Conservation (phyloP, 2,329 filamentous ascomycete species). For the Curvularia spicifera region DNA sequence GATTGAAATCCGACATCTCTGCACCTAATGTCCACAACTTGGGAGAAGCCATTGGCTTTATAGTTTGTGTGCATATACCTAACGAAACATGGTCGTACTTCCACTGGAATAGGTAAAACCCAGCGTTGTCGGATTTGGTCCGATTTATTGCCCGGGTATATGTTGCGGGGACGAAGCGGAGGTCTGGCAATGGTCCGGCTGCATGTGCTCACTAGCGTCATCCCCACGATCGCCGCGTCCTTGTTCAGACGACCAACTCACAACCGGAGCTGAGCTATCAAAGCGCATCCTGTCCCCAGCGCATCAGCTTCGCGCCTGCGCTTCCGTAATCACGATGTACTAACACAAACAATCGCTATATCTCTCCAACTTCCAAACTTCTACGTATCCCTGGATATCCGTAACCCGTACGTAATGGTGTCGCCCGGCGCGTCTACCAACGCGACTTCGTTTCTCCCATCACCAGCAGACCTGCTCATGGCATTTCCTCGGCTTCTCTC, state of each 20-base stretch:
- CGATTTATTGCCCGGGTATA: background rate
- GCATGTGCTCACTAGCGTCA: conserved; percentile 15
- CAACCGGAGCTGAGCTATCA: conserved; percentile 3
- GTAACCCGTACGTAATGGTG: conserved; percentile 30
- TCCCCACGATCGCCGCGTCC: conserved; percentile 11
- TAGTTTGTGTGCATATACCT: background rate
- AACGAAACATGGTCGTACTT: background rate
- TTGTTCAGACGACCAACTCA: conserved; percentile 11
- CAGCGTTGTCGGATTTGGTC: background rate
- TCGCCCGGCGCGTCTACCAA: conserved; percentile 38
- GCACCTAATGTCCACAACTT: too few species aligned
- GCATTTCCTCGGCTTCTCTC: conserved; percentile 73
- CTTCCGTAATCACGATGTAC: conserved; percentile 10
- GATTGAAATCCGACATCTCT: background rate
- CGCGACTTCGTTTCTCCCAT: conserved; percentile 57
- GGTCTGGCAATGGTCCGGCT: conserved; percentile 6
- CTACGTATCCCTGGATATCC: conserved; percentile 19
- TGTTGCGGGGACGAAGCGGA: conserved; percentile 10
- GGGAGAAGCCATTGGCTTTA: background rate
- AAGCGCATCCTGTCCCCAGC: background rate
- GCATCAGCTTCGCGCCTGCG: background rate
- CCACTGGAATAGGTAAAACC: background rate
- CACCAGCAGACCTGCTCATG: conserved; percentile 71
- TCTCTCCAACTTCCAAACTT: background rate
- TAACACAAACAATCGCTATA: background rate